A percentile compares a stretch with the other conserved stretches of the same genome.
These are phyloP conservation scores for Pecoramyces ruminantium DNA, from an alignment of 192 early-diverging fungal genomes.

Conservation along the genomic window DNA sequence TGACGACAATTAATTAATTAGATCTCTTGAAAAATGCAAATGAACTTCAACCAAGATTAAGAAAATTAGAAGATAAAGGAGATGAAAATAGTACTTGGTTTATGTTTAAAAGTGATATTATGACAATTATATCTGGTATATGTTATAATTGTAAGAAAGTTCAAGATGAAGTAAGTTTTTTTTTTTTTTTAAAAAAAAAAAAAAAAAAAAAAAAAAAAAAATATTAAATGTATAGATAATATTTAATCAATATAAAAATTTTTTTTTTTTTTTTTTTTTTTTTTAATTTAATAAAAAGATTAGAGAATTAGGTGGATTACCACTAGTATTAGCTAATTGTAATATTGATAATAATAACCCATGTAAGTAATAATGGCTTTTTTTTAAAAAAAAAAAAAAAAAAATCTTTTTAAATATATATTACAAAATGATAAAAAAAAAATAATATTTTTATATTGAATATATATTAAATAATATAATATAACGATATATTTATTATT, in stretches of 20 bases:
- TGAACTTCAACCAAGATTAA: not conserved
- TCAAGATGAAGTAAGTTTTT: not conserved
- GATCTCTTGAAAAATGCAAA: not conserved
- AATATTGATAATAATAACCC: slow-evolving; percentile 69
- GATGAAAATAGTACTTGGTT: not conserved
- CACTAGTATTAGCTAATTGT: slow-evolving; percentile 53
- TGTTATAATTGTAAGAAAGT: not conserved
- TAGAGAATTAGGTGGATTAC: slow-evolving; percentile 44
- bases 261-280: not conserved
- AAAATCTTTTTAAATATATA: too few relatives aligned
- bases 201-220: not conserved
- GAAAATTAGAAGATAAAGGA: not conserved
- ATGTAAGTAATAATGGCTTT: slow-evolving; percentile 58
- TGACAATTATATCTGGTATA: not conserved
- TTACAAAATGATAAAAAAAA: too few relatives aligned
- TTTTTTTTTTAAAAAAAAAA: too few relatives aligned
- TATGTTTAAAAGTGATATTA: not conserved
- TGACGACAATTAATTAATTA: too few relatives aligned
- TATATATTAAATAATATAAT: too few relatives aligned
- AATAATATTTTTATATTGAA: too few relatives aligned
- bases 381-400: too few relatives aligned
- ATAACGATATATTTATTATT: too few relatives aligned
- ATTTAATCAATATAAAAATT: too few relatives aligned
- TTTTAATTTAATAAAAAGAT: slow-evolving; percentile 2
- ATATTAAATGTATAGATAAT: not conserved